Base-by-base conservation (phyloP, 2,329 filamentous ascomycete genomes). In the Beauveria scarabaeidicola region DNA sequence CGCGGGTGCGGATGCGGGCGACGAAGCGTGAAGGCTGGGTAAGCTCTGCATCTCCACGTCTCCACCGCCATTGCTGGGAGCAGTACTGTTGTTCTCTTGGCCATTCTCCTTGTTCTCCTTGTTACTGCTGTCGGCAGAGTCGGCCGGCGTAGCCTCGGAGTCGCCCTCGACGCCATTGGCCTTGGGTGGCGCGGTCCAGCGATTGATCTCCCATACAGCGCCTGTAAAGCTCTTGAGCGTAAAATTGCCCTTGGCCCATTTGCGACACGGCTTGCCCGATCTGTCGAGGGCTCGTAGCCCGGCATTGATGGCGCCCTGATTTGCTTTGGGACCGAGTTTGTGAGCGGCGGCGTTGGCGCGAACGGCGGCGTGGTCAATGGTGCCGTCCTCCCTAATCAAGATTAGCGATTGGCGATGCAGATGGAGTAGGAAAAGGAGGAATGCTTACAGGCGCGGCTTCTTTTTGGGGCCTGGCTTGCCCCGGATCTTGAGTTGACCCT, bases 381-480 rank as follows among this genome's bases (percentile, higher is more conserved):
- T 79, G 32, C 84, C 83, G 66, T 87, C 84, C 68, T 87, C 84
- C 64, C 84, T 87, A 61, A 52, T 55, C 63, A 41, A 61, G 59
- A 25, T 60, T 60, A 60, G 58, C 40, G 7, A 58, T 43, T 40
- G 43, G 48, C 58, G 56, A 58, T 44, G 61, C 50, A 55, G 21
- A 32, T 36, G 61, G 32, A 41, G 47, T 8, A 11, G 17, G 46
- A 58, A 27, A 32, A 54, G 25, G 58, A 38, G 8, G 46, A 38
- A 32, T 32, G 88, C 91, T 77, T 88, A 97, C 93, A 96, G 76
- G 80, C 89, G 87, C 65, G 89, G 87, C 78, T 95, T 96, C 84
- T 97, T 96, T 83, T 97, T 97, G 0, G 93, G 93, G 7, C 93
- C 93, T 7, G 94, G 93, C 77, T 96, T 95, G 70, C 89, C 89